Base-by-base conservation (phyloP, 441 rosid species). In the Populus hybrid region DNA sequence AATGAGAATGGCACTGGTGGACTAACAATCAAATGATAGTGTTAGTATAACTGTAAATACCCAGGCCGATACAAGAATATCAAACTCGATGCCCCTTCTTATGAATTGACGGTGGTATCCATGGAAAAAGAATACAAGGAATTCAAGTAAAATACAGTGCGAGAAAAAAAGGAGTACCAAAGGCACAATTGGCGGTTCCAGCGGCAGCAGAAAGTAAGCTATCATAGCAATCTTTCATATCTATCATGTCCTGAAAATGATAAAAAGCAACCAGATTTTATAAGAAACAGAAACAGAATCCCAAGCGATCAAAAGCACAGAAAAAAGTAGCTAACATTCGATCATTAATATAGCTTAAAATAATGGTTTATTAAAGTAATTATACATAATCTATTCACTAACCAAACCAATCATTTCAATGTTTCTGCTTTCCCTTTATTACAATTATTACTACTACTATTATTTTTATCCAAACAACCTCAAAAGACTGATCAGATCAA, bases 121-220 rank as follows among this genome's bases (percentile, higher is more conserved):
- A 68, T 73, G 36, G 61, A 34, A 21, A 69, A 50, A 23, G 24
- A 70, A 24, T 16, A 11, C 20, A 11, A 59, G 11, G 18, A 67
- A 50, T 21, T n/a, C 8, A 46, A 20, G 67, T 20, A 28, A 14
- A 72, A 20, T 28, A 50, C 30, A n/a, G 70, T 6, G 10, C 64
- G 38, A 67, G 26, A 6, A 10, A 57, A 16, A 26, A 20, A 30
- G 6, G 2, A 50, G 75, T 89, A 97, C 99, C 99, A 78, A 82
- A 97, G 40, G 98, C 97, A 74, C 98, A 89, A 83, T 97, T 97
- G 32, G 98, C 99, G 2, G 93, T 90, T 14, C 91, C 97, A 34
- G 99, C 97, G 80, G 99, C 98, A 3, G 99, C 97, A 76, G 99
- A 85, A 81, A 97, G 95, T 78, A 97, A 88, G 85, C 97, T 92